A percentile compares a stretch with the other conserved stretches of the same genome.
phyloP scores from a whole-genome alignment of 768 basidiomycete genomes.

The Agrocybe praecox region DNA sequence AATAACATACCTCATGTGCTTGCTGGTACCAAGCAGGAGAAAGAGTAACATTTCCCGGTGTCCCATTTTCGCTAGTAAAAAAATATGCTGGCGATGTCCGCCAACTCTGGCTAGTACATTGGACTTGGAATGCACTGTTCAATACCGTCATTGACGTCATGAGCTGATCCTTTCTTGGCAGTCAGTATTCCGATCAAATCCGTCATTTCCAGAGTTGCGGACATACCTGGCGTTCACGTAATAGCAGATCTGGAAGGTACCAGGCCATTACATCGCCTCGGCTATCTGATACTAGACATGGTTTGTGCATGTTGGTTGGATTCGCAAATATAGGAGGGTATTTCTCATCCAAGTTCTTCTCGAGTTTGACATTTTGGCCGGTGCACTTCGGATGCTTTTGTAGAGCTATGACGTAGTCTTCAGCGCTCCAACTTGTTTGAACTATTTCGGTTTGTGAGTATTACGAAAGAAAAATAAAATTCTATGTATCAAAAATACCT shows the following conservation, averaged over 20 bases:
- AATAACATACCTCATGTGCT: constrained; percentile 4
- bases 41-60: constrained; percentile 3
- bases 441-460: neutral
- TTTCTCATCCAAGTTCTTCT: neutral
- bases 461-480: neutral
- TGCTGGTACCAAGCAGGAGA: constrained; percentile 14
- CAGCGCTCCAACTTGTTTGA: neutral
- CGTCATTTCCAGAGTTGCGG: neutral
- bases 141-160: neutral
- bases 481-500: neutral
- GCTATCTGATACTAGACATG: neutral
- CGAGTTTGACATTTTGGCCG: neutral
- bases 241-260: neutral
- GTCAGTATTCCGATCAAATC: neutral
- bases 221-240: neutral
- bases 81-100: neutral
- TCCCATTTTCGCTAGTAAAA: neutral
- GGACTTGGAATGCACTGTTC: neutral
- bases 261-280: neutral
- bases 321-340: neutral
- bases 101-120: neutral
- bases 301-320: neutral
- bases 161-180: neutral
- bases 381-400: neutral
- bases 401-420: neutral